A percentile compares a stretch with the other conserved stretches of the same genome.
These are phyloP conservation scores for Endotrypanum monterogeii DNA, from an alignment of 208 protist species.

Conservation along the genomic window DNA sequence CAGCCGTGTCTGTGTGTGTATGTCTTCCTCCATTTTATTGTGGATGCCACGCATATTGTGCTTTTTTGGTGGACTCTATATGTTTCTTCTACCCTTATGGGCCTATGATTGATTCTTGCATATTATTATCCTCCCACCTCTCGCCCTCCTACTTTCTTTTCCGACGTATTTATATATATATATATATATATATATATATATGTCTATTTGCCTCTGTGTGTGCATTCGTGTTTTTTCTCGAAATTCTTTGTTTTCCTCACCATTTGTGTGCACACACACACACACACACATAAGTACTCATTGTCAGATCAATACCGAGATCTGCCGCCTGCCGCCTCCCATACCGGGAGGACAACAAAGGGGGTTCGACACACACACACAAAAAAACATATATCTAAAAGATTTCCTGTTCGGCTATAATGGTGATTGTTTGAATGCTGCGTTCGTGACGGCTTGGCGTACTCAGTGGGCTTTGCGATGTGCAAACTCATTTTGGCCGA, in stretches of 20 bases:
- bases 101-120: not conserved
- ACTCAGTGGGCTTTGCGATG: too few species aligned
- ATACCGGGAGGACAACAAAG: too few species aligned
- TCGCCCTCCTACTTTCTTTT: constrained; percentile 7
- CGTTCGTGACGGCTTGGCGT: too few species aligned
- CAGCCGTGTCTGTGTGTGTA: not conserved
- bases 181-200: not conserved
- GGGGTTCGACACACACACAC: too few species aligned
- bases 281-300: too few species aligned
- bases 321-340: too few species aligned
- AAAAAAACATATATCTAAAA: too few species aligned
- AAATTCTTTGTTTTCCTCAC: not conserved
- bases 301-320: too few species aligned
- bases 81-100: not conserved
- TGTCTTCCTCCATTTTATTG: not conserved
- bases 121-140: not conserved
- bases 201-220: not conserved
- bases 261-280: not conserved
- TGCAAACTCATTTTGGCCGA: too few species aligned
- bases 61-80: not conserved
- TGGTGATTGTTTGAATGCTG: too few species aligned
- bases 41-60: not conserved
- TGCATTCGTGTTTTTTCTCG: not conserved
- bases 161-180: not conserved
- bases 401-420: too few species aligned